Evolutionary conservation across 768 basidiomycete genomes (phyloP).

Genomic region (Xerocomellus amylosporus): DNA sequence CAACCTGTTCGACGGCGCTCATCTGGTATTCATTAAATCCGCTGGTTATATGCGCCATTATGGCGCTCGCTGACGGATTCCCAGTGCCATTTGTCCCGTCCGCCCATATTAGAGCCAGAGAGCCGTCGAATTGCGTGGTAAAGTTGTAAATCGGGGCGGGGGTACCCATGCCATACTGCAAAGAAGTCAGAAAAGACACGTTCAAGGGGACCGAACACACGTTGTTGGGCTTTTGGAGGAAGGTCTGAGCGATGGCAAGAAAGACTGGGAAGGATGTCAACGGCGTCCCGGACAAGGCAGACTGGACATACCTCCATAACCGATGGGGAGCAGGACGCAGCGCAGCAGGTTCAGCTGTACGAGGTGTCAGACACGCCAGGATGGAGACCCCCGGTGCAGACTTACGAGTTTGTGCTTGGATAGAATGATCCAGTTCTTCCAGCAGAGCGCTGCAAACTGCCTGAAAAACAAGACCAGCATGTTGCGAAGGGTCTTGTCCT

Average conservation of each 20-base stretch:
- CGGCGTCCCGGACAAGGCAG: not conserved
- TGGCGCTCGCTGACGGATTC: slow-evolving; percentile 50
- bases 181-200: not conserved
- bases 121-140: slow-evolving; percentile 49
- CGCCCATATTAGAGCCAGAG: slow-evolving; percentile 59
- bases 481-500: not conserved
- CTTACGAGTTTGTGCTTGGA: slow-evolving; percentile 64
- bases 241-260: slow-evolving; percentile 59
- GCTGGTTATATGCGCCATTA: slow-evolving; percentile 59
- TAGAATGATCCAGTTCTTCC: slow-evolving; percentile 76
- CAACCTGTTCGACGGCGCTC: slow-evolving; percentile 47
- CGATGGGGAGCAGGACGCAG: slow-evolving; percentile 62
- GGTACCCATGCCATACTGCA: slow-evolving; percentile 62
- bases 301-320: slow-evolving; percentile 44
- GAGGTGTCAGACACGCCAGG: not conserved
- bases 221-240: slow-evolving; percentile 56
- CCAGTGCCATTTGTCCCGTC: slow-evolving; percentile 60
- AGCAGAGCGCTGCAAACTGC: slow-evolving; percentile 57
- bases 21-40: slow-evolving; percentile 50
- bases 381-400: slow-evolving; percentile 1
- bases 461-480: slow-evolving; percentile 49
- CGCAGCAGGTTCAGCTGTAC: slow-evolving; percentile 55
- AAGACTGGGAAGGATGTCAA: slow-evolving; percentile 38
- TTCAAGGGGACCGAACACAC: slow-evolving; percentile 35
- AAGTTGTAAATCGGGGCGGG: slow-evolving; percentile 50